phyloP scores from a whole-genome alignment of 1,284 basidiomycete genomes.

The Tausonia pullulans region DNA sequence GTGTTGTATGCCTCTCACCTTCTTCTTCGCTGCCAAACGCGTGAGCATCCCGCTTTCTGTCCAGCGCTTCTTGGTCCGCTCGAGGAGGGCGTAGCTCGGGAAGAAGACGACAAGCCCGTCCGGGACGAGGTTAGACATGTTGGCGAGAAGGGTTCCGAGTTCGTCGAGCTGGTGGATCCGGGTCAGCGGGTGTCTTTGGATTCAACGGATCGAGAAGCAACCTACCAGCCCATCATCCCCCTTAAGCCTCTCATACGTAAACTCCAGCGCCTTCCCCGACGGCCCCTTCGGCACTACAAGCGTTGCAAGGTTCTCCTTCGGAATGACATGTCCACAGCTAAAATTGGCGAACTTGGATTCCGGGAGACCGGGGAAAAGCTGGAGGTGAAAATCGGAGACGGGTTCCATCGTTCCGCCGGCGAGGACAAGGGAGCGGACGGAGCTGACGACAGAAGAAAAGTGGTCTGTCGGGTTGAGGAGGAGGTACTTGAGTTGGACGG shows the following conservation, averaged over 20 bases:
- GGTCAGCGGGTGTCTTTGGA: too few relatives aligned
- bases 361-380: constrained; percentile 64
- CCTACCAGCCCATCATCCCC: constrained; percentile 56
- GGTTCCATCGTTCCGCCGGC: constrained; percentile 98
- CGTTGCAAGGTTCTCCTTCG: constrained; percentile 63
- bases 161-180: constrained; percentile 52
- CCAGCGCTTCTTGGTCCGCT: constrained; percentile 60
- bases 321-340: constrained; percentile 89
- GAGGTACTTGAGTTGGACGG: constrained; percentile 72
- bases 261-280: constrained; percentile 60
- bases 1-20: constrained; percentile 32
- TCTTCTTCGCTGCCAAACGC: constrained; percentile 61
- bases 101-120: constrained; percentile 89
- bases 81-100: constrained; percentile 69
- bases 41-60: constrained; percentile 47
- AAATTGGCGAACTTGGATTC: constrained; percentile 58
- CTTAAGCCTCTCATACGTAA: constrained; percentile 62
- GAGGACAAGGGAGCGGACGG: constrained; percentile 69
- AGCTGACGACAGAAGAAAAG: constrained; percentile 69
- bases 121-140: constrained; percentile 66
- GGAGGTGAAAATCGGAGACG: constrained; percentile 74
- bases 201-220: constrained; percentile 9
- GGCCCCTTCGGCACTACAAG: constrained; percentile 70
- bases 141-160: constrained; percentile 69
- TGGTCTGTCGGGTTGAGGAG: constrained; percentile 85